Conservation (phyloP, 1,284 basidiomycete genomes). For the Boletellus deceptivus region DNA sequence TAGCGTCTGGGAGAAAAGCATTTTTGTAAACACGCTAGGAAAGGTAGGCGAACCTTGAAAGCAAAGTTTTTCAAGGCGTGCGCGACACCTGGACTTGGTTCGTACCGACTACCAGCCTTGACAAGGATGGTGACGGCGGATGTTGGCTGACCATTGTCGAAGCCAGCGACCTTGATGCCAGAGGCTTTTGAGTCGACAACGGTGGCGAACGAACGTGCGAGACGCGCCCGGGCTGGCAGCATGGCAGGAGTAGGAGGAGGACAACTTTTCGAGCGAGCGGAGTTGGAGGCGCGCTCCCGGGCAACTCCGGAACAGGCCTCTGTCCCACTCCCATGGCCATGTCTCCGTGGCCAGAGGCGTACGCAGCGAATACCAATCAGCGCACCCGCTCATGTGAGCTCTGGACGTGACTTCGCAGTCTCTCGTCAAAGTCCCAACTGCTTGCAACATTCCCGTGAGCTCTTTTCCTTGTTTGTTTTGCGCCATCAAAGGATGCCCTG, state of each 20-base stretch:
- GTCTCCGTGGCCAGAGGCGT: conserved; percentile 54
- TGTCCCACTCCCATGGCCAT: too few relatives aligned
- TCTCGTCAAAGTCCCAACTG: conserved; percentile 46
- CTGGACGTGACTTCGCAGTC: conserved; percentile 24
- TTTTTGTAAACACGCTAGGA: neutral
- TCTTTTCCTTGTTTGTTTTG: neutral
- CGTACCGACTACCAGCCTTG: conserved; percentile 88
- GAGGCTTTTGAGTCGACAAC: conserved; percentile 62
- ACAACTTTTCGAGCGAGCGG: conserved; percentile 16
- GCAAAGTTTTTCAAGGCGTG: conserved; percentile 95
- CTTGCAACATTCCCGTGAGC: conserved; percentile 46
- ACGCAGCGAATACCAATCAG: conserved; percentile 51
- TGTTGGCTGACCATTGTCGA: conserved; percentile 80
- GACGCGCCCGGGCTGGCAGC: conserved; percentile 59
- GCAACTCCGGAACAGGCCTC: conserved; percentile 16
- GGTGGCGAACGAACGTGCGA: conserved; percentile 74
- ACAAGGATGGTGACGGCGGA: conserved; percentile 85
- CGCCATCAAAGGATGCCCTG: neutral
- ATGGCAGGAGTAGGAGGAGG: conserved; percentile 34
- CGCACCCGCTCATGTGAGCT: conserved; percentile 43
- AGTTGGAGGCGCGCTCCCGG: conserved; percentile 19
- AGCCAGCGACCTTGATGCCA: conserved; percentile 82
- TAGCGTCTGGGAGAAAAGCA: too few relatives aligned
- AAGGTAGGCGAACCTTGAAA: conserved; percentile 74
- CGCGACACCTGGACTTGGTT: conserved; percentile 83